Base-by-base conservation (phyloP, 495 filamentous ascomycete genomes). In the Penicillium fimorum region DNA sequence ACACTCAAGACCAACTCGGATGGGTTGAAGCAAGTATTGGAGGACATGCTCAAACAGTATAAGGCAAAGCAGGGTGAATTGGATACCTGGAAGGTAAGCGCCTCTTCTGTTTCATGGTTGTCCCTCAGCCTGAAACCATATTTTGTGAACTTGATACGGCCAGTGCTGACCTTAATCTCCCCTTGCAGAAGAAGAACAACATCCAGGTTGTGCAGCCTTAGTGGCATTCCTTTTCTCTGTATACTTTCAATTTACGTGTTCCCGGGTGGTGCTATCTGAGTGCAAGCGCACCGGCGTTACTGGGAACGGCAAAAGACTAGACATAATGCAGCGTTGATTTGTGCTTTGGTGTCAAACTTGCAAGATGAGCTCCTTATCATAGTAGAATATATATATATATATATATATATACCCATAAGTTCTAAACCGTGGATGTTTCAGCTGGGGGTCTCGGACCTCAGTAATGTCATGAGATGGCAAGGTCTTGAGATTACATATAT, bases 11-110 rank as follows among this genome's bases (percentile, higher is more conserved):
- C 91, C n/a, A 97, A 97, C 72, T 87, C 89, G 27, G 94, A 97
- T 57, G 93, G 94, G 20, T 69, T 98, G 71, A 95, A 90, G 79
- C 94, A 95, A 66, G 92, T 97, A n/a, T 76, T 98, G 55, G 92
- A 96, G 62, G 92, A 96, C 62, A 75, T 98, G 56, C 79, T 98
- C 70, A 97, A 96, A 81, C 91, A 97, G 74, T 98, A 98, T 79
- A 95, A 95, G 79, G 74, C 78, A 24, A 95, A 96, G 76, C 92
- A 98, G 76, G 82, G 87, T 30, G 94, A 98, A 68, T 84, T 98
- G 79, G 94, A 98, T 68, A 92, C 84, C 71, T 98, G 94, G 94
- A 98, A 98, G 90, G 94, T 96, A 76, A 40, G 84, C 65, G 10
- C 1, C n/a, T 38, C 27, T 7, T n/a, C 10, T 44, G 22, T n/a